Conservation (phyloP, 441 rosid species). For the Euphorbia schlechtendalii region DNA sequence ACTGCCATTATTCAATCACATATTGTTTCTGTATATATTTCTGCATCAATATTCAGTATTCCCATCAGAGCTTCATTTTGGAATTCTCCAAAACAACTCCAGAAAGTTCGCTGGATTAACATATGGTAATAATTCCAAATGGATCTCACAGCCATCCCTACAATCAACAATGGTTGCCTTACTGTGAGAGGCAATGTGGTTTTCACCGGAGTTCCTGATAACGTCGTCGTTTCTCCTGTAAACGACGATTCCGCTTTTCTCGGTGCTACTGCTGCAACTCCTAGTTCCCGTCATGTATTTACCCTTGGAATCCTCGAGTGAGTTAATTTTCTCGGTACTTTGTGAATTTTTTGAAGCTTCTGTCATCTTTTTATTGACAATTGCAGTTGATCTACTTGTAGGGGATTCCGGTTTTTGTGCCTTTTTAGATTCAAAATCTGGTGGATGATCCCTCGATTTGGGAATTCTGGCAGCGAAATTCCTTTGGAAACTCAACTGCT, state of each 20-base stretch:
- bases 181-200: constrained; percentile 34
- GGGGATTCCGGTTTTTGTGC: constrained; percentile 47
- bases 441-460: constrained; percentile 79
- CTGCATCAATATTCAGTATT: too few species aligned
- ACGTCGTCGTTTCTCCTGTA: constrained; percentile 29
- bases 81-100: too few species aligned
- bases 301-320: constrained; percentile 43
- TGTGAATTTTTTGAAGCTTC: not conserved
- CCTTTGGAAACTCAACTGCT: constrained; percentile 69
- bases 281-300: constrained; percentile 43
- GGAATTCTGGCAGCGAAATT: constrained; percentile 46
- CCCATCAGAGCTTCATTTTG: too few species aligned
- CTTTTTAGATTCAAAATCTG: constrained; percentile 61
- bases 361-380: too few species aligned
- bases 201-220: constrained; percentile 27
- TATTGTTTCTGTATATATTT: too few species aligned
- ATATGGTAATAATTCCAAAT: too few species aligned
- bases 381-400: constrained; percentile 13
- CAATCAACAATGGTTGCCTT: constrained; percentile 33
- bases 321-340: constrained; percentile 6
- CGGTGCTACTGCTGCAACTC: constrained; percentile 30
- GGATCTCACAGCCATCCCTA: constrained; percentile 26
- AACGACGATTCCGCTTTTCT: constrained; percentile 32
- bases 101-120: not conserved
- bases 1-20: not conserved